These are phyloP conservation scores for Suillus lakei DNA, from an alignment of 768 basidiomycete genomes.

Conservation along the genomic window DNA sequence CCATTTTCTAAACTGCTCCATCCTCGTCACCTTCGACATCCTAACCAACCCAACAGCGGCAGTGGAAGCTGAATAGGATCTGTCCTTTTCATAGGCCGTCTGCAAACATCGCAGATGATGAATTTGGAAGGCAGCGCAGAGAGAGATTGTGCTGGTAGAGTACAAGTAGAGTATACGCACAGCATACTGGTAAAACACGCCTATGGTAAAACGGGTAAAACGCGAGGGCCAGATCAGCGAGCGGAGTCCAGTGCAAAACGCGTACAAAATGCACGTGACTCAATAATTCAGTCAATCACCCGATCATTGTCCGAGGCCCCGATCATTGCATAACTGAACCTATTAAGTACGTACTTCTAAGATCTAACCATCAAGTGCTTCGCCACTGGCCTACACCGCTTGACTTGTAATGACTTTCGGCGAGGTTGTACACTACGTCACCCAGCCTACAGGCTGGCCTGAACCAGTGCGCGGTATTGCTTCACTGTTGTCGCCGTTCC, in stretches of 20 bases:
- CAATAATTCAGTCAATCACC: neutral
- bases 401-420: neutral
- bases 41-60: too few species aligned
- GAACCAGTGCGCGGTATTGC: conserved; percentile 1
- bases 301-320: too few species aligned
- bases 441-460: neutral
- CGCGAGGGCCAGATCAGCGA: too few species aligned
- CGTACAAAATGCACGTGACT: neutral
- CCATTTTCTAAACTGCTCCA: too few species aligned
- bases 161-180: neutral
- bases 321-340: too few species aligned
- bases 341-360: too few species aligned
- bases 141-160: neutral
- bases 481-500: neutral
- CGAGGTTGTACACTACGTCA: neutral
- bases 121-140: neutral
- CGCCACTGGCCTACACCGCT: neutral
- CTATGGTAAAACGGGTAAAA: too few species aligned
- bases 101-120: neutral
- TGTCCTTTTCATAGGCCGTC: neutral
- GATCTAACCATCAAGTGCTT: neutral
- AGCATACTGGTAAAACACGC: too few species aligned
- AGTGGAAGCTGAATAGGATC: neutral
- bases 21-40: too few species aligned
- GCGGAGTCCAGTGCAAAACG: too few species aligned